A percentile compares a stretch with the other conserved stretches of the same genome.
Conservation (phyloP, 192 early-diverging fungal genomes). For the Nowakowskiella sp. region DNA sequence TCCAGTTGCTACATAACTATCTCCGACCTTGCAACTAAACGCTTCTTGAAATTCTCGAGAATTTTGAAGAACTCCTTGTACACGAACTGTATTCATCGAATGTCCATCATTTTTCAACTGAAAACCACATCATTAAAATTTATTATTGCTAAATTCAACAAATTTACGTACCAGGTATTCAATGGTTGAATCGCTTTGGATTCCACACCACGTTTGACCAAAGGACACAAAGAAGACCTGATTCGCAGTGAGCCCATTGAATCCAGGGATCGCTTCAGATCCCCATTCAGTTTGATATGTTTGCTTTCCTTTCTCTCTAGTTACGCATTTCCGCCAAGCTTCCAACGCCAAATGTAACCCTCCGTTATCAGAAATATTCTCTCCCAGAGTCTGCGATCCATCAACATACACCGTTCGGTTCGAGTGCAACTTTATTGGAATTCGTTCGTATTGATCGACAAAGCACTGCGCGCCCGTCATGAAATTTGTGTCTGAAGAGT, state of each 20-base stretch:
- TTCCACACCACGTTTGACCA: slow-evolving; percentile 62
- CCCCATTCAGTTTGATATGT: slow-evolving; percentile 8
- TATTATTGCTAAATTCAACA: background rate
- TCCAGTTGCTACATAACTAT: background rate
- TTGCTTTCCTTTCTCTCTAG: slow-evolving; percentile 18
- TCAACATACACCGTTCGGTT: slow-evolving; percentile 31
- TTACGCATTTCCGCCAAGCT: slow-evolving; percentile 33
- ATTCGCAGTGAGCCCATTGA: slow-evolving; percentile 43
- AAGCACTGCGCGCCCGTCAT: slow-evolving; percentile 50
- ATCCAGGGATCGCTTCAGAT: slow-evolving; percentile 40
- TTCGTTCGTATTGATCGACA: slow-evolving; percentile 53
- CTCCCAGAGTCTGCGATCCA: slow-evolving; percentile 49
- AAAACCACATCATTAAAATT: background rate
- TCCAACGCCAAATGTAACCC: slow-evolving; percentile 40
- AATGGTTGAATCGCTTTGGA: slow-evolving; percentile 13
- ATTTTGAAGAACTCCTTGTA: slow-evolving; percentile 22
- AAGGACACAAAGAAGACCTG: slow-evolving; percentile 64
- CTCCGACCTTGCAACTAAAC: slow-evolving; percentile 21
- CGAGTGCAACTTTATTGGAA: slow-evolving; percentile 32
- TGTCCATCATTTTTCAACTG: slow-evolving; percentile 21
- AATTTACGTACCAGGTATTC: slow-evolving; percentile 13
- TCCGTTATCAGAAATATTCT: slow-evolving; percentile 67
- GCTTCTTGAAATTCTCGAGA: slow-evolving; percentile 20
- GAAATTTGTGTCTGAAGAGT: slow-evolving; percentile 28
- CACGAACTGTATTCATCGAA: slow-evolving; percentile 17